phyloP scores from a whole-genome alignment of 2,329 filamentous ascomycete species.

The Stachybotrys chlorohalonatus region DNA sequence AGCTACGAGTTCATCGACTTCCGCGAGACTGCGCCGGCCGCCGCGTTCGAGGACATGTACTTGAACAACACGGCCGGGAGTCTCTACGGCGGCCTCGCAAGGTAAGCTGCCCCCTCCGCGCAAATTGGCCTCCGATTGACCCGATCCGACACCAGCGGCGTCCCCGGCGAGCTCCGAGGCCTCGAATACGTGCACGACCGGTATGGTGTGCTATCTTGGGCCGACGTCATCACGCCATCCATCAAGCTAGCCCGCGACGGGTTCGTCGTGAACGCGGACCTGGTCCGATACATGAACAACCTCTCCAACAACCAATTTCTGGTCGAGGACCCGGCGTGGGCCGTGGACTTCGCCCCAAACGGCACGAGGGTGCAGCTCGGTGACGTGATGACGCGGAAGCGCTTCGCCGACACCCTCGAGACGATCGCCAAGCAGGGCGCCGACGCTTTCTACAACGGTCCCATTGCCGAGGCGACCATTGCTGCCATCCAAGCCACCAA shows the following conservation, averaged over 20 bases:
- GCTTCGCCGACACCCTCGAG: slow-evolving; percentile 67
- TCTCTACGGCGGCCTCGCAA: slow-evolving; percentile 61
- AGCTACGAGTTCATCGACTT: slow-evolving; percentile 77
- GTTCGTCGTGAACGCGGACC: slow-evolving; percentile 62
- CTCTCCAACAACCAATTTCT: slow-evolving; percentile 50
- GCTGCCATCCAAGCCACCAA: slow-evolving; percentile 50
- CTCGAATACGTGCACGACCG: slow-evolving; percentile 63
- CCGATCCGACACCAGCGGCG: slow-evolving; percentile 32
- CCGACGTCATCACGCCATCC: slow-evolving; percentile 58
- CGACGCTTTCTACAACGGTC: slow-evolving; percentile 61
- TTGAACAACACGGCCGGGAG: slow-evolving; percentile 56
- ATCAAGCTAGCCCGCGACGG: slow-evolving; percentile 64
- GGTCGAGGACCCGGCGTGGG: slow-evolving; percentile 63
- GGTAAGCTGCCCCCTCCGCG: slow-evolving; percentile 38
- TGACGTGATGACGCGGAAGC: slow-evolving; percentile 66
- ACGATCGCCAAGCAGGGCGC: slow-evolving; percentile 56
- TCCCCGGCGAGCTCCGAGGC: slow-evolving; percentile 65
- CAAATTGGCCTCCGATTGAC: rapidly evolving
- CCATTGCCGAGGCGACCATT: slow-evolving; percentile 63
- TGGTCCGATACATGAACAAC: slow-evolving; percentile 59
- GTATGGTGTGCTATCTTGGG: slow-evolving; percentile 57
- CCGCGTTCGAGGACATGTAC: slow-evolving; percentile 75
- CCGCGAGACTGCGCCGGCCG: slow-evolving; percentile 72
- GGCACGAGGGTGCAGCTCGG: slow-evolving; percentile 56
- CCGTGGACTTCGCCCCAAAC: slow-evolving; percentile 74